Evolutionary conservation across 495 filamentous ascomycete species (phyloP).

Genomic region (Trichoderma orchidacearum): DNA sequence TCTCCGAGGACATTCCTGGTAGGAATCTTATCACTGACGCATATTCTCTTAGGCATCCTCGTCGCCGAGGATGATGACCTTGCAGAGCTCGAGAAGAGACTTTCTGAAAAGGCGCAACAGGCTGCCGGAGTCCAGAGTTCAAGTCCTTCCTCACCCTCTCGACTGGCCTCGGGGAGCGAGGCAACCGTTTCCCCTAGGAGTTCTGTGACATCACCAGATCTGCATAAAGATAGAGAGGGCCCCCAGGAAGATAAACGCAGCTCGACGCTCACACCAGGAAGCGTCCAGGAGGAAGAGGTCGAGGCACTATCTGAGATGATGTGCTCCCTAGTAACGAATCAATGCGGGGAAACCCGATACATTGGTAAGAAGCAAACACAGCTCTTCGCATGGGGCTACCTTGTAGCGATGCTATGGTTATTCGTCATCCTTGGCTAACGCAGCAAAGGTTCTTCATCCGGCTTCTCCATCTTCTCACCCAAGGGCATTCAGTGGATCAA

Average conservation of each 20-base stretch:
- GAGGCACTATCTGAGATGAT: slow-evolving; percentile 95
- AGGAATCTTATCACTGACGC: neutral
- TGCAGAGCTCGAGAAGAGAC: slow-evolving; percentile 69
- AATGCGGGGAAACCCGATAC: slow-evolving; percentile 88
- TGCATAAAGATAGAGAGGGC: slow-evolving; percentile 34
- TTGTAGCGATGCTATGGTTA: too few relatives aligned
- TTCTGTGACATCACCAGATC: slow-evolving; percentile 46
- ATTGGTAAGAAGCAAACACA: slow-evolving; percentile 50
- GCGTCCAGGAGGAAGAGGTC: slow-evolving; percentile 49
- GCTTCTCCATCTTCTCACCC: slow-evolving; percentile 88
- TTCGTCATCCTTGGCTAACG: slow-evolving; percentile 10
- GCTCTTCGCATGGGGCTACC: too few relatives aligned
- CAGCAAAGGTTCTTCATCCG: slow-evolving; percentile 77
- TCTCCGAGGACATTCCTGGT: too few relatives aligned
- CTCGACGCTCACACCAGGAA: slow-evolving; percentile 16
- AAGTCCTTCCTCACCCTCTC: slow-evolving; percentile 31
- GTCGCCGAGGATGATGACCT: slow-evolving; percentile 83
- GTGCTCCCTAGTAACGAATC: slow-evolving; percentile 97
- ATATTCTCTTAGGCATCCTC: slow-evolving; percentile 39
- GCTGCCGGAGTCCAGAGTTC: slow-evolving; percentile 30
- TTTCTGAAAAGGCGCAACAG: slow-evolving; percentile 49
- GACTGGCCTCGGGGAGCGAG: slow-evolving; percentile 25
- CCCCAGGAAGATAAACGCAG: slow-evolving; percentile 30
- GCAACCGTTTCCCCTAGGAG: slow-evolving; percentile 42
- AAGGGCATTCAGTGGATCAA: slow-evolving; percentile 99